Evolutionary conservation across 164 flowering plant genomes (phyloP).

Genomic region (Kingdonia uniflora): DNA sequence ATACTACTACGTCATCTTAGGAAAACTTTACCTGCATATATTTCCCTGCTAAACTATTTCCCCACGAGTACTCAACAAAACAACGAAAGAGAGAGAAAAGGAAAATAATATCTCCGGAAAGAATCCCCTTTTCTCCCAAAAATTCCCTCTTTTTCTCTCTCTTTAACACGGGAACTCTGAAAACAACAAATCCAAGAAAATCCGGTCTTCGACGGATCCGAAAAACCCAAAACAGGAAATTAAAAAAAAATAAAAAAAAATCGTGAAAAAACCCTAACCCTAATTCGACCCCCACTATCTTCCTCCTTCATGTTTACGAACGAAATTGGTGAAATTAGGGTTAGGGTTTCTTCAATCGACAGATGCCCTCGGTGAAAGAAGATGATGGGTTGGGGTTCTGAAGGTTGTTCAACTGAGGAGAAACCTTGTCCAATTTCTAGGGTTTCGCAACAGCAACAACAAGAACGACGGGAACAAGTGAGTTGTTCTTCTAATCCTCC

Average conservation of each 20-base stretch:
- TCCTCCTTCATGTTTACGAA: too few relatives aligned
- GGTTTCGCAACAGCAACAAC: constrained; percentile 13
- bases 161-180: background rate
- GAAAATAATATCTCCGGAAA: too few relatives aligned
- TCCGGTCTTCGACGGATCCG: background rate
- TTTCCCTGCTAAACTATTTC: too few relatives aligned
- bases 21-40: too few relatives aligned
- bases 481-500: constrained; percentile 8
- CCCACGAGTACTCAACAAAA: too few relatives aligned
- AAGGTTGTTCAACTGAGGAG: too few relatives aligned
- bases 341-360: constrained; percentile 35
- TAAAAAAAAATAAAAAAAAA: background rate
- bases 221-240: background rate
- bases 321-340: constrained; percentile 5
- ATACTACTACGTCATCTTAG: too few relatives aligned
- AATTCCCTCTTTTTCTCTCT: background rate
- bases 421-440: too few relatives aligned
- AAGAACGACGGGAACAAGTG: constrained; percentile 8
- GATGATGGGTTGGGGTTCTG: constrained; percentile 62
- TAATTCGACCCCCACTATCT: too few relatives aligned
- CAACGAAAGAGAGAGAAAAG: too few relatives aligned
- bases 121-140: too few relatives aligned
- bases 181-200: background rate
- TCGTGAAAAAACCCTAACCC: background rate
- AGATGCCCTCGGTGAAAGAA: constrained; percentile 44